Evolutionary conservation across 768 basidiomycete species (phyloP), one percentile per base, ranked within the genome.

Genomic region (Calocera viscosa): DNA sequence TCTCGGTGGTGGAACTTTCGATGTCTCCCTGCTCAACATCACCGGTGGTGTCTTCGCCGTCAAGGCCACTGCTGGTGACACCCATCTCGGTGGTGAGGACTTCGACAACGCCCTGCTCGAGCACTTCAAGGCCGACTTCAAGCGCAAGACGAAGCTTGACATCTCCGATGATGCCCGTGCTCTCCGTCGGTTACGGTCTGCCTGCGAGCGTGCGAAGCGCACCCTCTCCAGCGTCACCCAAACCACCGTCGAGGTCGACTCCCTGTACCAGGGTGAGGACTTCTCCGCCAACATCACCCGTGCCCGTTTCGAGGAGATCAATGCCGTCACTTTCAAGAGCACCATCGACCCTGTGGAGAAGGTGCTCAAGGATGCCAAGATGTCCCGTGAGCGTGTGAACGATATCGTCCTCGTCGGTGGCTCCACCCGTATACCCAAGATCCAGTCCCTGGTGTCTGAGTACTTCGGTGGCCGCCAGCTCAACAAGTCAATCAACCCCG

Each of bases 401-500:
- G 96, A 99, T 74, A 98, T 99, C 71, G 96, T 99, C 77, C 91
- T 99, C 68, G 96, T 99, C 71, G 96, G 96, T 82, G 96, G 96
- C 70, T 99, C 96, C 67, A 99, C 96, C 73, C 96, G 96, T 86
- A 99, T 99, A 76, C 96, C 96, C 71, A 97, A 97, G 83, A 91
- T 99, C 72, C 94, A 97, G 80, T 84, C 94, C 32, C 88, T 99
- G 68, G 96, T 99, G 65, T 97, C 94, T 67, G 96, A 99, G 77
- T 95, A 88, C 85, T 99, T 99, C 77, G 91, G 91, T 78, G 94
- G 93, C 69, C 93, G 95, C 74, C 91, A 94, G 77, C 81, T 97
- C 76, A 98, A 98, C 88, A 99, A 99, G 84, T 96, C 94, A 68
- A 99, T 99, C 82, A 99, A 99, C 85, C 96, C 96, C 70, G 96